Base-by-base conservation (phyloP, 164 flowering plant species). In the Kalanchoe fedtschenkoi region DNA sequence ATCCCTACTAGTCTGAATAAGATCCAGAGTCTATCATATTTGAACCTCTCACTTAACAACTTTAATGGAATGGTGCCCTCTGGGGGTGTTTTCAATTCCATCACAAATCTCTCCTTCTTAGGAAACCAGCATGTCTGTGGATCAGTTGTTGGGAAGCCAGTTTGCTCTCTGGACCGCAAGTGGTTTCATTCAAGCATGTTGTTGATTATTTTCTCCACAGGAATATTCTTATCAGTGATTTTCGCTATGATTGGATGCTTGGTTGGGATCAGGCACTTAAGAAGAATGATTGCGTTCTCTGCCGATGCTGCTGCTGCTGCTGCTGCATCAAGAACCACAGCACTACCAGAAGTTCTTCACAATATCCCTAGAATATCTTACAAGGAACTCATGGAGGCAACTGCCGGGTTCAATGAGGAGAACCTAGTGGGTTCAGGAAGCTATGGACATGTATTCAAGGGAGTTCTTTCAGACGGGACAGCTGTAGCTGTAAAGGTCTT, bases 41-140 rank as follows among this genome's bases (percentile, higher is more conserved):
- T 86, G 43, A 76, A 86, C 61, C 76, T 86, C 34, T 83, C 89
- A 29, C 75, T 32, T 61, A 86, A 86, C 53, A 33, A 78, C 62
- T 74, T 81, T 42, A 58, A 53, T 33, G 84, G 89, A 65, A 35
- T 13, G 46, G 66, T 83, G 46, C 87, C 91, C 24, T 35, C 59
- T 5, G 79, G 77, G 7, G 78, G 83, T 15, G 42, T 72, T 58
- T 75, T 79, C 61, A 1, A 56, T n/a, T 55, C 41, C 9, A 39
- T 61, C 24, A 70, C 83, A 60, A 65, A 39, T 43, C 47, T 64
- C 26, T 76, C 88, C 0, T 78, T 85, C 65, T 42, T 74, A 30
- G 74, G 76, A 55, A 83, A 83, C 55, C 70, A 26, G 6, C 65
- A 57, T 21, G 77, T 85, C 2, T 83, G 86, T 65, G 80, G 82